Conservation (phyloP, 2,329 filamentous ascomycete genomes). For the Penicillium sp. region DNA sequence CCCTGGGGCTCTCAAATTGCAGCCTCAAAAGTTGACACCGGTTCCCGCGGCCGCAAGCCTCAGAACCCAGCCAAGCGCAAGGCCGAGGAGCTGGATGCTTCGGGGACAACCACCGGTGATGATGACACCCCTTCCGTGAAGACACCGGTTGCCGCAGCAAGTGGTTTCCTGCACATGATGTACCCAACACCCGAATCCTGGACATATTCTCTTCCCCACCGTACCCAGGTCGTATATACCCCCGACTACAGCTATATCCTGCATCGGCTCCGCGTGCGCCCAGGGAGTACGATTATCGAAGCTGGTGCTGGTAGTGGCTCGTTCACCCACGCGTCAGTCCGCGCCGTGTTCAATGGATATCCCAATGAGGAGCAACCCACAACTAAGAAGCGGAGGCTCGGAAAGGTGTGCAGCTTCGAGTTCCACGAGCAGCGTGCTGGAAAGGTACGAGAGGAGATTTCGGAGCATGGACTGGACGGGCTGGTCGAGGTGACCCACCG, state of each 20-base stretch:
- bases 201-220: slow-evolving; percentile 52
- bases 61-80: slow-evolving; percentile 45
- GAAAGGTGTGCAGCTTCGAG: slow-evolving; percentile 53
- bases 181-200: slow-evolving; percentile 53
- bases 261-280: slow-evolving; percentile 48
- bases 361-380: slow-evolving; percentile 22
- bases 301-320: slow-evolving; percentile 54
- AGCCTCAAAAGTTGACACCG: slow-evolving; percentile 86
- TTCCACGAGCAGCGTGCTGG: slow-evolving; percentile 48
- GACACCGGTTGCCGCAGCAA: slow-evolving; percentile 41
- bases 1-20: slow-evolving; percentile 92
- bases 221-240: slow-evolving; percentile 55
- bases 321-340: slow-evolving; percentile 52
- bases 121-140: slow-evolving; percentile 27
- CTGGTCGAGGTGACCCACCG: slow-evolving; percentile 49
- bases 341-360: slow-evolving; percentile 51
- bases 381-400: slow-evolving; percentile 31
- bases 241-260: slow-evolving; percentile 56
- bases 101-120: slow-evolving; percentile 22
- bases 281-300: slow-evolving; percentile 50
- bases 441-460: slow-evolving; percentile 45
- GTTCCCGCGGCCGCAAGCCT: slow-evolving; percentile 73
- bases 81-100: slow-evolving; percentile 41
- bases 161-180: slow-evolving; percentile 51
- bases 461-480: slow-evolving; percentile 44